Percentiles rank a stretch among this genome's conserved stretches.
phyloP scores from a whole-genome alignment of 139 green algal genomes.

The Limnomonas spitsbergensis region DNA sequence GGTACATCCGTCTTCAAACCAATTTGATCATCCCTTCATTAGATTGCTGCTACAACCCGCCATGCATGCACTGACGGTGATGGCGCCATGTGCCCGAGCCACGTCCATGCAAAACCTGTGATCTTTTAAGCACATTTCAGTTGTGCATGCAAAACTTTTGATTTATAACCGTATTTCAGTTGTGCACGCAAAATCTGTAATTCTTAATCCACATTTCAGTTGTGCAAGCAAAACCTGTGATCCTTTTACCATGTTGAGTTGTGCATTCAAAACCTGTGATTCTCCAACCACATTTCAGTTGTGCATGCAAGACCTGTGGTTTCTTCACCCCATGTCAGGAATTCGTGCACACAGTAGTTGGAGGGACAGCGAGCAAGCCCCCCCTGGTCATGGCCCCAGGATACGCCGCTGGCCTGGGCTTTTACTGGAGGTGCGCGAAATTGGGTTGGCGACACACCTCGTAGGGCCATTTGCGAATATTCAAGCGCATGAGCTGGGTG shows the following conservation, averaged over 20 bases:
- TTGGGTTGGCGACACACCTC: background rate
- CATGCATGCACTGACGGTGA: background rate
- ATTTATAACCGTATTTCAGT: too few species aligned
- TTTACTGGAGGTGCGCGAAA: slow-evolving; percentile 18
- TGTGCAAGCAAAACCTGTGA: background rate
- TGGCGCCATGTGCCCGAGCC: background rate
- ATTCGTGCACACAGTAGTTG: background rate
- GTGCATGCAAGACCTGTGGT: too few species aligned
- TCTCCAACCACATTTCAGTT: too few species aligned
- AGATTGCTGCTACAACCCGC: background rate
- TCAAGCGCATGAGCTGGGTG: too few species aligned
- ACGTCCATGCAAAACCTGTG: background rate
- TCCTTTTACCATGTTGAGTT: background rate
- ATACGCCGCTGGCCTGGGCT: slow-evolving; percentile 8
- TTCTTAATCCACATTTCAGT: background rate
- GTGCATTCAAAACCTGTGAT: too few species aligned
- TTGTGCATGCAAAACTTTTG: too few species aligned
- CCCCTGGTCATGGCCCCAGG: slow-evolving; percentile 4
- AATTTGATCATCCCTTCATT: too few species aligned
- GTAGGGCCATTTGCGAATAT: background rate
- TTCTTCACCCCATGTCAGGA: background rate
- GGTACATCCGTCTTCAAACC: too few species aligned
- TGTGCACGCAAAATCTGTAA: background rate
- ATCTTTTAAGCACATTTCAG: background rate
- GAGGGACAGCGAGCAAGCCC: background rate